Evolutionary conservation across 2,329 filamentous ascomycete genomes (phyloP), one percentile per base, ranked within the genome.

Genomic region (Xylariaceae sp.): DNA sequence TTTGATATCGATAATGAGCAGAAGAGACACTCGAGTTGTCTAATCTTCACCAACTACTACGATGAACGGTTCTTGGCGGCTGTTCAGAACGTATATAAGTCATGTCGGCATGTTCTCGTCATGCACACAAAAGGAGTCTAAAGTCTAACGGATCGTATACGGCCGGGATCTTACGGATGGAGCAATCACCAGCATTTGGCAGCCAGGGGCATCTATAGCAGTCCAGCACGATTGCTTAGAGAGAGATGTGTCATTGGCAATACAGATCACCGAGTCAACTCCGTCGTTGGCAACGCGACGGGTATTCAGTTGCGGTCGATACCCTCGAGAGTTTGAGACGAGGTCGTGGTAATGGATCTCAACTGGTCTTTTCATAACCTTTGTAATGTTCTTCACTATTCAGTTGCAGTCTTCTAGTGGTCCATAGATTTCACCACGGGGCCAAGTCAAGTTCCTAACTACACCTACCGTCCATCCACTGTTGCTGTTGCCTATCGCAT

Each of bases 371-470:
- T 65, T 63, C 58, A 58, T 62, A 62, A 48, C 48, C 55, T 56
- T 63, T 64, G 60, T 64, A 64, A 64, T 64, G 59, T 63, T 63
- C 52, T 60, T 61, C 54, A 56, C 49, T 58, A 56, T 52, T 60
- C 57, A 56, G 53, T 50, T 50, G 49, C 52, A 57, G 55, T 53
- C 52, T 60, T 60, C 52, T 55, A 49, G 50, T 57, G 49, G 47
- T 58, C 48, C 54, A 56, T 58, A 58, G 56, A 58, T 57, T 57
- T 54, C 22, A 27, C 22, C 22, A 27, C 22, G 4, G 22, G 22
- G 7, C 22, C 22, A 27, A 27, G 22, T 27, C 22, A 27, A 27
- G 22, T 27, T 27, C 22, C 22, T 27, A 27, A 27, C 22, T 27
- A 27, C 22, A 27, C 22, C 7, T 7, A 27, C 22, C 7, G 22